phyloP scores from a whole-genome alignment of 495 filamentous ascomycete species.

The Neurospora sp. region DNA sequence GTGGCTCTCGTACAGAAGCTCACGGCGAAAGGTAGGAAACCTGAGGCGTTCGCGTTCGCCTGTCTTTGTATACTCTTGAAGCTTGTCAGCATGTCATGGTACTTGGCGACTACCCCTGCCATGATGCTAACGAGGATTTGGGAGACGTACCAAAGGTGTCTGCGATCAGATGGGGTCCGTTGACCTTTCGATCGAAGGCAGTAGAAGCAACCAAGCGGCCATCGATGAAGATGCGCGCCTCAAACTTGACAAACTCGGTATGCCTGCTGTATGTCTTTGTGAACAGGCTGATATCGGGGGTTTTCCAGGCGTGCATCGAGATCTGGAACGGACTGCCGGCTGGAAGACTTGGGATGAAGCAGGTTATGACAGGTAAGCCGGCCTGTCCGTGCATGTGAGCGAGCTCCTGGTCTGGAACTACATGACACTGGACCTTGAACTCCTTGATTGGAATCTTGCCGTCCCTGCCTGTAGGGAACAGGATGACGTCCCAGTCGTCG shows the following conservation, averaged over 20 bases:
- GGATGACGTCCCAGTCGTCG: constrained; percentile 75
- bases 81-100: neutral
- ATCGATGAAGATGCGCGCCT: constrained; percentile 62
- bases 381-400: constrained; percentile 30
- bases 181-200: constrained; percentile 42
- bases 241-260: constrained; percentile 51
- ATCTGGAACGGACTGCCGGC: constrained; percentile 56
- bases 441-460: constrained; percentile 64
- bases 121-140: neutral
- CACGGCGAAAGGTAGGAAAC: constrained; percentile 66
- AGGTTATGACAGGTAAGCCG: constrained; percentile 59
- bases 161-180: constrained; percentile 49
- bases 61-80: constrained; percentile 49
- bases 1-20: constrained; percentile 58
- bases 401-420: constrained; percentile 52
- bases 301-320: constrained; percentile 76
- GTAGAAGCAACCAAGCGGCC: constrained; percentile 53
- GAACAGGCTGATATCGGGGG: constrained; percentile 51
- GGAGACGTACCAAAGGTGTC: constrained; percentile 36
- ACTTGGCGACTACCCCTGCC: neutral
- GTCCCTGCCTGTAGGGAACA: constrained; percentile 52
- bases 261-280: constrained; percentile 51
- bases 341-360: constrained; percentile 62
- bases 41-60: constrained; percentile 53
- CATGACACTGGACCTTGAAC: constrained; percentile 76